Percentiles rank a stretch among this genome's conserved stretches.
These are phyloP conservation scores for Trypanosoma brucei DNA, from an alignment of 208 protist genomes.

Conservation along the genomic window DNA sequence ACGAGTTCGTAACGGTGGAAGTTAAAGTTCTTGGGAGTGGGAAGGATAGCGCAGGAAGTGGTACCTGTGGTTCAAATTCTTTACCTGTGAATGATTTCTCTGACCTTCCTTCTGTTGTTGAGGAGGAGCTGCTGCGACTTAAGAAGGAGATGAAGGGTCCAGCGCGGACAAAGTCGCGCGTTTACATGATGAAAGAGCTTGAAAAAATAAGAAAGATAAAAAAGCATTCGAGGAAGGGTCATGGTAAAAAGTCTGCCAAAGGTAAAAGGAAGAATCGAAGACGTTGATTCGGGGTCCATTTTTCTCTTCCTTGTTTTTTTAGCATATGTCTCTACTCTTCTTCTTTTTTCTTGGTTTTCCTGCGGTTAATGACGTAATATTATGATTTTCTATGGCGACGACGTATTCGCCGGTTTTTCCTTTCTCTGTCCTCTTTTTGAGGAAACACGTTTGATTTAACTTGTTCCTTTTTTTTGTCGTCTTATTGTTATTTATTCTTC, in stretches of 20 bases:
- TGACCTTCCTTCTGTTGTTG: slow-evolving; percentile 67
- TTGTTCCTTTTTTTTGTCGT: too few species aligned
- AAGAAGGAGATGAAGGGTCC: slow-evolving; percentile 73
- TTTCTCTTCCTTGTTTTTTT: too few species aligned
- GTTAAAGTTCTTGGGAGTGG: slow-evolving; percentile 59
- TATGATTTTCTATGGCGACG: too few species aligned
- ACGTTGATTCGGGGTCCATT: background rate
- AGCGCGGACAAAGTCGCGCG: slow-evolving; percentile 52
- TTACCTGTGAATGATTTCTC: slow-evolving; percentile 72
- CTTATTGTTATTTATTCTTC: too few species aligned
- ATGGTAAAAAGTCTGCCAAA: slow-evolving; percentile 79
- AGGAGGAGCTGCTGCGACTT: slow-evolving; percentile 68
- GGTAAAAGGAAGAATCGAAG: slow-evolving; percentile 83
- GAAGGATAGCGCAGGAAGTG: background rate
- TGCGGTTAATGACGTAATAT: too few species aligned
- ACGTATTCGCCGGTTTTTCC: too few species aligned
- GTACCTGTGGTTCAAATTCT: background rate
- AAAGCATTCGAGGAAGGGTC: slow-evolving; percentile 85
- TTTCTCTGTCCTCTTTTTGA: too few species aligned
- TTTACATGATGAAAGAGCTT: slow-evolving; percentile 81
- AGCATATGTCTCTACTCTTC: too few species aligned
- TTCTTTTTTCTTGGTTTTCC: too few species aligned
- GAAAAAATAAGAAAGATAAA: slow-evolving; percentile 86
- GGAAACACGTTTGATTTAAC: too few species aligned
- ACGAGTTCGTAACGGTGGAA: slow-evolving; percentile 63